A percentile compares a stretch with the other conserved stretches of the same genome.
These are phyloP conservation scores for Raddia distichophylla DNA, from an alignment of 176 grass and related monocot genomes.

Conservation along the genomic window DNA sequence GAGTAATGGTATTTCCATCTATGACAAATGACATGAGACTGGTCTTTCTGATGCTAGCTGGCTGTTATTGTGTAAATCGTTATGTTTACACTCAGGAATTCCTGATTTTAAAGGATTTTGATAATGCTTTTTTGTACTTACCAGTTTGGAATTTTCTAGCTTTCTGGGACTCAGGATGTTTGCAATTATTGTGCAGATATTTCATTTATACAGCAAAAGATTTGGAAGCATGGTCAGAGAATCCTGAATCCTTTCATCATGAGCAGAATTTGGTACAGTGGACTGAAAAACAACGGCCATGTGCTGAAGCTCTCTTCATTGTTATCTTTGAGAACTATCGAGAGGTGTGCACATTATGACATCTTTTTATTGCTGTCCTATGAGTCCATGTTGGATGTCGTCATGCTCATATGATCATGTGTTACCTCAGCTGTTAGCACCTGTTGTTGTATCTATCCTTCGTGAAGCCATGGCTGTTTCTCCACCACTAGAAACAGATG, in stretches of 20 bases:
- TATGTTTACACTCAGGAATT: not conserved
- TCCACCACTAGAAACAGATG: conserved; percentile 78
- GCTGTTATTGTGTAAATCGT: not conserved
- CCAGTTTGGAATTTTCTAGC: conserved; percentile 7
- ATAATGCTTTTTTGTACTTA: not conserved
- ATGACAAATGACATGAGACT: conserved; percentile 1
- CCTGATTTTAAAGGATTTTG: not conserved
- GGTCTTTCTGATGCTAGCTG: conserved; percentile 10
- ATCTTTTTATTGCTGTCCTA: conserved; percentile 18
- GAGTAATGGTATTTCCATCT: conserved; percentile 1
- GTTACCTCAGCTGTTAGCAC: conserved; percentile 72
- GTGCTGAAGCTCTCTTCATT: conserved; percentile 96
- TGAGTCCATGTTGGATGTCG: conserved; percentile 3
- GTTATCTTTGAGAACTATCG: conserved; percentile 94
- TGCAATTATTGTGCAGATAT: conserved; percentile 56
- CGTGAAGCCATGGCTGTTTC: conserved; percentile 84
- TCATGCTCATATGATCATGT: conserved; percentile 45
- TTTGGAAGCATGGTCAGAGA: conserved; percentile 89
- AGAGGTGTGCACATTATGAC: conserved; percentile 56
- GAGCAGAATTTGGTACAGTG: conserved; percentile 97
- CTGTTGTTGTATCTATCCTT: conserved; percentile 87
- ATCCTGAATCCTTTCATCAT: conserved; percentile 90
- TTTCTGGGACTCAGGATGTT: conserved; percentile 21
- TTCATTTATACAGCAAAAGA: conserved; percentile 97
- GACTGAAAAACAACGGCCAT: conserved; percentile 89